These are phyloP conservation scores for Saccharomycopsis vini DNA, from an alignment of 805 yeast species.

Conservation along the genomic window DNA sequence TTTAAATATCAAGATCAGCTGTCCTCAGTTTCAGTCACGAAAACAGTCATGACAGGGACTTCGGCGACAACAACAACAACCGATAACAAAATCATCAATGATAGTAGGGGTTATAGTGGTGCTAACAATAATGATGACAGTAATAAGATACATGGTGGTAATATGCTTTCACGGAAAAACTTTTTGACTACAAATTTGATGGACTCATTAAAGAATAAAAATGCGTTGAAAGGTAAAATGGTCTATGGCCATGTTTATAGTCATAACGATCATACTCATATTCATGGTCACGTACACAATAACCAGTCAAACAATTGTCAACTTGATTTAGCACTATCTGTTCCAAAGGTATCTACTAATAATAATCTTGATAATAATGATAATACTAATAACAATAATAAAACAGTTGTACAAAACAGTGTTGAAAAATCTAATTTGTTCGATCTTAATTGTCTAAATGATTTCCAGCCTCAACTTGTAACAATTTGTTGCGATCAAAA, in stretches of 20 bases:
- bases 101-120: too few species aligned
- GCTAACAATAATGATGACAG: too few species aligned
- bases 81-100: too few species aligned
- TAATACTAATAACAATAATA: not conserved
- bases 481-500: constrained; percentile 18
- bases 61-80: too few species aligned
- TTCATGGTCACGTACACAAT: constrained; percentile 42
- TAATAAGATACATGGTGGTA: too few species aligned
- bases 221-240: constrained; percentile 29
- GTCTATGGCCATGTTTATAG: constrained; percentile 42
- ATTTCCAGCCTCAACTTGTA: constrained; percentile 16
- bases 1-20: too few species aligned
- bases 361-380: not conserved
- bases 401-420: not conserved
- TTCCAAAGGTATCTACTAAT: too few species aligned
- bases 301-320: constrained; percentile 29
- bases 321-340: constrained; percentile 12
- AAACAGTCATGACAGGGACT: too few species aligned
- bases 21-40: too few species aligned
- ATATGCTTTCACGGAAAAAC: constrained; percentile 5
- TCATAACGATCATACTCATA: constrained; percentile 40
- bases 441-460: constrained; percentile 3
- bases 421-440: not conserved
- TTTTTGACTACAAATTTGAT: constrained; percentile 16
- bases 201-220: constrained; percentile 14